phyloP scores from a whole-genome alignment of 2,329 filamentous ascomycete species.

The Penicillium sp. region DNA sequence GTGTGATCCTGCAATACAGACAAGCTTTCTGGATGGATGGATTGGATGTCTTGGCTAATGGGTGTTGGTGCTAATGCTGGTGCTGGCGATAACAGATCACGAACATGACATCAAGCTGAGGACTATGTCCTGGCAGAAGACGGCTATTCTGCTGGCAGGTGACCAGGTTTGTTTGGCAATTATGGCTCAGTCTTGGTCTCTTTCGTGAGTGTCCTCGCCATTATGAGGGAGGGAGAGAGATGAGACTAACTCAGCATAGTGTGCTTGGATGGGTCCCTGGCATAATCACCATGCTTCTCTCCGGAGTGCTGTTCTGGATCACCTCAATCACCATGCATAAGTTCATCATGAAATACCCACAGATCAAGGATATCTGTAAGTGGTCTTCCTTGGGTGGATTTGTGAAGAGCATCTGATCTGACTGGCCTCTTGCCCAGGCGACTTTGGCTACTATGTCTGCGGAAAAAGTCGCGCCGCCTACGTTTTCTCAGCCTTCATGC shows the following conservation, averaged over 20 bases:
- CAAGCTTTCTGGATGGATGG: background rate
- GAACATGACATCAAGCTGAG: slow-evolving; percentile 54
- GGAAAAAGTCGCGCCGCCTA: slow-evolving; percentile 51
- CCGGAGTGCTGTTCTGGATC: slow-evolving; percentile 53
- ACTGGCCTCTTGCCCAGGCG: too few species aligned
- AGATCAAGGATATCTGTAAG: slow-evolving; percentile 55
- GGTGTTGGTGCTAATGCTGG: too few species aligned
- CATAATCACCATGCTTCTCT: slow-evolving; percentile 46
- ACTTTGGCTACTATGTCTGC: slow-evolving; percentile 55
- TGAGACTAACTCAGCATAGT: slow-evolving; percentile 8
- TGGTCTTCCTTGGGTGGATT: background rate
- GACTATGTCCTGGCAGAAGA: slow-evolving; percentile 60
- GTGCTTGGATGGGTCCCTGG: slow-evolving; percentile 30
- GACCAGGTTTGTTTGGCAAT: slow-evolving; percentile 58
- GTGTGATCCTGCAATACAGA: background rate
- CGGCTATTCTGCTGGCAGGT: slow-evolving; percentile 52
- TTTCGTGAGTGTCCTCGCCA: slow-evolving; percentile 40
- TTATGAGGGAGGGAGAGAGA: background rate
- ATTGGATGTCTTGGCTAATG: too few species aligned
- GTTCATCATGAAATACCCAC: slow-evolving; percentile 57
- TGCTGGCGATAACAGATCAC: too few species aligned
- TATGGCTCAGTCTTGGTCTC: slow-evolving; percentile 57
- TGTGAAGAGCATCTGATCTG: too few species aligned
- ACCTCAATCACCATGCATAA: slow-evolving; percentile 58
- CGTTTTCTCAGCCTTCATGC: slow-evolving; percentile 44